phyloP scores from a whole-genome alignment of 2,329 filamentous ascomycete species.

The Blastomyces parvus region DNA sequence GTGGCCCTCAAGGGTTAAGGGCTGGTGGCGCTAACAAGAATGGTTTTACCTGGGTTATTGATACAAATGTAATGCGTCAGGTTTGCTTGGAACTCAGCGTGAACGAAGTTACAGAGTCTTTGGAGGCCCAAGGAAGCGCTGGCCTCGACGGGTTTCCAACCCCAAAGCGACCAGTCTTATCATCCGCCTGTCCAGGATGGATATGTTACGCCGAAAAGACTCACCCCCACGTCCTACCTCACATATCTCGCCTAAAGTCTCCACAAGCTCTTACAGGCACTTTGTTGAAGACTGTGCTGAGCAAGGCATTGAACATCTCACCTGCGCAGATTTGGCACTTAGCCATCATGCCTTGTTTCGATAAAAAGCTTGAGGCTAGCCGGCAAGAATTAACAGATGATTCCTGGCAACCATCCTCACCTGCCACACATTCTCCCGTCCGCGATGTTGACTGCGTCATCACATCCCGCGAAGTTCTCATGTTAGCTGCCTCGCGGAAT shows the following conservation, averaged over 20 bases:
- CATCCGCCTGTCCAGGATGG: slow-evolving; percentile 92
- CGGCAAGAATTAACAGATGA: slow-evolving; percentile 80
- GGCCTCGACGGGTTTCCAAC: slow-evolving; percentile 17
- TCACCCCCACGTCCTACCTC: slow-evolving; percentile 82
- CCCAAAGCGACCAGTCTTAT: slow-evolving; percentile 47
- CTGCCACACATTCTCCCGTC: slow-evolving; percentile 41
- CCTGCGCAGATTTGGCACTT: slow-evolving; percentile 86
- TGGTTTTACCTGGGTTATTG: slow-evolving; percentile 78
- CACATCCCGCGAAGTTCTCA: slow-evolving; percentile 86
- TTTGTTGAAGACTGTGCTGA: slow-evolving; percentile 76
- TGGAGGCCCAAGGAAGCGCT: slow-evolving; percentile 15
- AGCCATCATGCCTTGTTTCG: slow-evolving; percentile 96
- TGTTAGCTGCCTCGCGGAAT: slow-evolving; percentile 70
- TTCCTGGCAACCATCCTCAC: slow-evolving; percentile 48
- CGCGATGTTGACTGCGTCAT: slow-evolving; percentile 97
- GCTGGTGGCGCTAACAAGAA: slow-evolving; percentile 62
- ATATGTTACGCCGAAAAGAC: slow-evolving; percentile 99
- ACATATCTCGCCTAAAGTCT: slow-evolving; percentile 84
- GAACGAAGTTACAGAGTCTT: slow-evolving; percentile 53
- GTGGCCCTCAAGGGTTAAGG: slow-evolving; percentile 58
- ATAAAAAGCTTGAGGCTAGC: slow-evolving; percentile 96
- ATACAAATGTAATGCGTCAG: slow-evolving; percentile 76
- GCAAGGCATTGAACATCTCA: slow-evolving; percentile 58
- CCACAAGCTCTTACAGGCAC: slow-evolving; percentile 89
- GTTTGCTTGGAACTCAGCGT: slow-evolving; percentile 71